Evolutionary conservation across 2,329 filamentous ascomycete genomes (phyloP).

Genomic region (Ustilaginoidea virens): DNA sequence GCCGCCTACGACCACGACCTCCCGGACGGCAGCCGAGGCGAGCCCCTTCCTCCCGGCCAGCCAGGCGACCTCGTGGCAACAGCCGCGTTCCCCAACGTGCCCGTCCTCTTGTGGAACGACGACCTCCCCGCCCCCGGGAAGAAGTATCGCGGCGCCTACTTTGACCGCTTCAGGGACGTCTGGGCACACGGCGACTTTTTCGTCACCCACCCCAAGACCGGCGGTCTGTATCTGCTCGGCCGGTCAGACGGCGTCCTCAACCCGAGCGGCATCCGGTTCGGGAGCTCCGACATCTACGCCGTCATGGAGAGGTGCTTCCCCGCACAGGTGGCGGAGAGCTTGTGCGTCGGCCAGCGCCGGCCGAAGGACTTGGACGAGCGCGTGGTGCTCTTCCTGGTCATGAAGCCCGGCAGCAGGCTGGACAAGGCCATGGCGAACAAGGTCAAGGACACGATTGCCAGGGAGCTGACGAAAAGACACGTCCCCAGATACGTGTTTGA

Average conservation of each 20-base stretch:
- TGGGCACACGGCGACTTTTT: constrained; percentile 81
- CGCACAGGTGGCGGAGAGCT: constrained; percentile 48
- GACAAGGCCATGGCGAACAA: constrained; percentile 35
- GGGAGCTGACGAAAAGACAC: constrained; percentile 55
- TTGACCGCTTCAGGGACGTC: constrained; percentile 46
- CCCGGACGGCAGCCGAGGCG: constrained; percentile 26
- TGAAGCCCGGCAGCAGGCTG: constrained; percentile 41
- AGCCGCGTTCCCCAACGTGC: constrained; percentile 59
- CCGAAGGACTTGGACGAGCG: constrained; percentile 37
- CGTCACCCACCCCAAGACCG: constrained; percentile 50
- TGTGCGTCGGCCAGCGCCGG: constrained; percentile 66
- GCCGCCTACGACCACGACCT: constrained; percentile 49
- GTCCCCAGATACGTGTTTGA: constrained; percentile 68
- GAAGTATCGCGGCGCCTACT: constrained; percentile 46
- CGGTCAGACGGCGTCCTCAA: constrained; percentile 69
- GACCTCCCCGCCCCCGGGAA: constrained; percentile 28
- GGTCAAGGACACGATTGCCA: constrained; percentile 49
- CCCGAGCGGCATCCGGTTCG: constrained; percentile 64
- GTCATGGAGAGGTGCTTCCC: constrained; percentile 54
- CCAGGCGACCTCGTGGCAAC: constrained; percentile 64
- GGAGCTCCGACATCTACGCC: constrained; percentile 64
- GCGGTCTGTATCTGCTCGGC: constrained; percentile 50
- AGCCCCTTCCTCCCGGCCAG: constrained; percentile 37
- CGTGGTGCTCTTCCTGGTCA: constrained; percentile 39
- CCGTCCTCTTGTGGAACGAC: constrained; percentile 50